A percentile compares a stretch with the other conserved stretches of the same genome.
phyloP scores from a whole-genome alignment of 768 basidiomycete species.

The Tulasnella sp. region DNA sequence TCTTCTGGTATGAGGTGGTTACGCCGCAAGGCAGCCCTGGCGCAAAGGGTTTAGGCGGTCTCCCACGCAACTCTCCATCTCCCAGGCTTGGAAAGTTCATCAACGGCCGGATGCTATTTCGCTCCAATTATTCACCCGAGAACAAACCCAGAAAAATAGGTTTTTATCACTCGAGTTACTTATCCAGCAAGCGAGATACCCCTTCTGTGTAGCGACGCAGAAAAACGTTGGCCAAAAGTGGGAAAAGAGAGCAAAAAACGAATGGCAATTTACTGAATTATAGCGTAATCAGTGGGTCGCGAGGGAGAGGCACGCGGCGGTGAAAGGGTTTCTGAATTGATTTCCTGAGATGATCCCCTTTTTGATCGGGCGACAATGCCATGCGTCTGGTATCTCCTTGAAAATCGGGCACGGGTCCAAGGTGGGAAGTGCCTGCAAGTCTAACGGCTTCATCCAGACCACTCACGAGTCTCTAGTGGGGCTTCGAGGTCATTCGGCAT shows the following conservation, averaged over 20 bases:
- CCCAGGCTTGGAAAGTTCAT: slow-evolving; percentile 17
- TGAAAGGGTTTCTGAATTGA: slow-evolving; percentile 13
- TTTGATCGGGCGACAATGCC: slow-evolving; percentile 19
- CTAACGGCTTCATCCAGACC: slow-evolving; percentile 19
- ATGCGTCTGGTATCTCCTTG: slow-evolving; percentile 17
- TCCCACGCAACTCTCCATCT: slow-evolving; percentile 19
- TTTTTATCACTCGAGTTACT: slow-evolving; percentile 12
- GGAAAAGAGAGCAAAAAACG: not conserved
- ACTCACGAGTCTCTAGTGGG: not conserved
- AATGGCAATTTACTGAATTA: not conserved
- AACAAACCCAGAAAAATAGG: slow-evolving; percentile 7
- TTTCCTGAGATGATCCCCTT: slow-evolving; percentile 17
- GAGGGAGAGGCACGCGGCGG: slow-evolving; percentile 10
- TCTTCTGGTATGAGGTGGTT: slow-evolving; percentile 6
- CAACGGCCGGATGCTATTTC: not conserved
- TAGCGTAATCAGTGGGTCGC: not conserved
- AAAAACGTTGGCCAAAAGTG: slow-evolving; percentile 4
- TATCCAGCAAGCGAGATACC: not conserved
- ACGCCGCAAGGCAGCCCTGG: slow-evolving; percentile 5
- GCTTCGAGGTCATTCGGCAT: slow-evolving; percentile 15
- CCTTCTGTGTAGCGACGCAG: not conserved
- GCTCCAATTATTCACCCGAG: not conserved
- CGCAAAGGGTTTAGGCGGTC: slow-evolving; percentile 17
- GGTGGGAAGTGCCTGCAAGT: slow-evolving; percentile 14
- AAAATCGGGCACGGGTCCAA: slow-evolving; percentile 17